These are phyloP conservation scores for Colletotrichum cuscutae DNA, from an alignment of 2,329 filamentous ascomycete species.

Conservation along the genomic window DNA sequence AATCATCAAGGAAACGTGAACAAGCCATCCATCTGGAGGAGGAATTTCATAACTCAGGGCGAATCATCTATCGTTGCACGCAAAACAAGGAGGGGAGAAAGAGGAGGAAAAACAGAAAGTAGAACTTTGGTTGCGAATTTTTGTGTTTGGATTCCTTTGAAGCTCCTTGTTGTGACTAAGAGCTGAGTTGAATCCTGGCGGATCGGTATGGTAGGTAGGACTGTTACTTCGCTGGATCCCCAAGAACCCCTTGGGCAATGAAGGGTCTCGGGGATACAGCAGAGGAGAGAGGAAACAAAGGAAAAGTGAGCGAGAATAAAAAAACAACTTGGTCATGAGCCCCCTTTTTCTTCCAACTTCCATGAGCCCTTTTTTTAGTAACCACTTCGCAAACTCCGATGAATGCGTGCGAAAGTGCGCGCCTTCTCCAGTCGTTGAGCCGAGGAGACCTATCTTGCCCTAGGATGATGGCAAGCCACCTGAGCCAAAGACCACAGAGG, in stretches of 20 bases:
- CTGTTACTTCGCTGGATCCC: constrained; percentile 10
- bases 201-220: background rate
- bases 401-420: constrained; percentile 35
- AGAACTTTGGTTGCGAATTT: constrained; percentile 32
- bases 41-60: background rate
- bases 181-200: constrained; percentile 18
- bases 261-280: constrained; percentile 24
- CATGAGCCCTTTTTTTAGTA: constrained; percentile 33
- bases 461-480: background rate
- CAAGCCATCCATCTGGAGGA: background rate
- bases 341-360: constrained; percentile 35
- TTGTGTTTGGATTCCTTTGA: constrained; percentile 19
- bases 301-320: constrained; percentile 15
- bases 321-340: constrained; percentile 28
- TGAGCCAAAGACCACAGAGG: constrained; percentile 28
- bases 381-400: constrained; percentile 36
- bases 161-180: constrained; percentile 28
- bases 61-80: constrained; percentile 27
- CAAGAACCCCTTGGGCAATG: constrained; percentile 3
- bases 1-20: background rate
- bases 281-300: constrained; percentile 27
- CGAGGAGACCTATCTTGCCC: constrained; percentile 26
- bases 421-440: constrained; percentile 34
- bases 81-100: background rate
- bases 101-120: constrained; percentile 1